phyloP scores from a whole-genome alignment of 495 filamentous ascomycete genomes.

The Usnea hakonensis region DNA sequence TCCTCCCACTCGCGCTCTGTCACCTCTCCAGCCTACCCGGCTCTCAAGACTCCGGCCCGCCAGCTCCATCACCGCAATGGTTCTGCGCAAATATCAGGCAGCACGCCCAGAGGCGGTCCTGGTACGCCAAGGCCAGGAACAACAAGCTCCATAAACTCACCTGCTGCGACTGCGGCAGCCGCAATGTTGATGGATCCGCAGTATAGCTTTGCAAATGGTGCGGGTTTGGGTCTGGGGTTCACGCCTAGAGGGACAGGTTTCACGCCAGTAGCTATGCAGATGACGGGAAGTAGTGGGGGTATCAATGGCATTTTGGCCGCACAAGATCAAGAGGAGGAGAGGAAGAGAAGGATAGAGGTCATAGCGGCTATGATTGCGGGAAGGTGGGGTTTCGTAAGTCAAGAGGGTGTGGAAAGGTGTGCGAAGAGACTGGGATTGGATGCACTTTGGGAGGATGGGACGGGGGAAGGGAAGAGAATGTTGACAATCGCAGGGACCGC shows the following conservation, averaged over 20 bases:
- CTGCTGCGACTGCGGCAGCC: constrained; percentile 8
- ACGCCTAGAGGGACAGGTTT: neutral
- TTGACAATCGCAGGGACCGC: constrained; percentile 65
- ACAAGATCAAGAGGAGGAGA: constrained; percentile 43
- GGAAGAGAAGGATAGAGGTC: constrained; percentile 44
- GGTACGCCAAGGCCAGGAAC: constrained; percentile 11
- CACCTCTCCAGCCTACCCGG: constrained; percentile 16
- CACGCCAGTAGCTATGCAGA: constrained; percentile 11
- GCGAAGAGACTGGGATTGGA: constrained; percentile 68
- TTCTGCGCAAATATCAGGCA: constrained; percentile 1
- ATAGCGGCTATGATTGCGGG: constrained; percentile 37
- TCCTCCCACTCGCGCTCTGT: constrained; percentile 17
- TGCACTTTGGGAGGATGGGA: constrained; percentile 57
- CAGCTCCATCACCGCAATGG: constrained; percentile 70
- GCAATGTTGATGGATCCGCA: constrained; percentile 15
- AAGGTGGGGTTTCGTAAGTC: constrained; percentile 54
- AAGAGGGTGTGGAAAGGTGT: constrained; percentile 72
- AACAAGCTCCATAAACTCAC: constrained; percentile 3
- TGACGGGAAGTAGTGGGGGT: constrained; percentile 9
- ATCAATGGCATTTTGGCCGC: constrained; percentile 4
- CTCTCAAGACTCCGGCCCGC: constrained; percentile 66
- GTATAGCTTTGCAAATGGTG: neutral
- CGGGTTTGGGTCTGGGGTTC: constrained; percentile 4
- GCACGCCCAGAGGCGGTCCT: constrained; percentile 2
- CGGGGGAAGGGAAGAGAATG: constrained; percentile 39